A percentile compares a stretch with the other conserved stretches of the same genome.
Evolutionary conservation across 768 basidiomycete genomes (phyloP).

Genomic region (Suillus brevipes): DNA sequence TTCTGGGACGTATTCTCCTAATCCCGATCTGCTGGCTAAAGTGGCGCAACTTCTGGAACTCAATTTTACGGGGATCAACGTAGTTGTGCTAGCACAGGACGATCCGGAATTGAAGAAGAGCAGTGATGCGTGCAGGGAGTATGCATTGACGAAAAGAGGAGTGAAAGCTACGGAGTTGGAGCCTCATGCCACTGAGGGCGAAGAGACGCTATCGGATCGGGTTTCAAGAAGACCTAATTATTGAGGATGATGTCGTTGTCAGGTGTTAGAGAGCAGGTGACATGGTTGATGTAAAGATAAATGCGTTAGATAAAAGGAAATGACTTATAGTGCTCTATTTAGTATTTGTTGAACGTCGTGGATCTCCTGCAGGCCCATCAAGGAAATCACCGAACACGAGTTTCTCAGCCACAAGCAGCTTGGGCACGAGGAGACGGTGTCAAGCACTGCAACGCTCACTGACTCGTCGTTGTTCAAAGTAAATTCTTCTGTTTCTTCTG

Average conservation of each 20-base stretch:
- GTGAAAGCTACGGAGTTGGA: conserved; percentile 59
- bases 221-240: conserved; percentile 14
- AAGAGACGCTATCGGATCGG: conserved; percentile 48
- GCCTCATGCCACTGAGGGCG: conserved; percentile 57
- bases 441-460: conserved; percentile 12
- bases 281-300: conserved; percentile 13
- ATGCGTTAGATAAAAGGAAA: conserved; percentile 10
- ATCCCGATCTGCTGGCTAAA: conserved; percentile 57
- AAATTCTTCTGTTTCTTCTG: conserved; percentile 14
- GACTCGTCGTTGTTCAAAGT: background rate
- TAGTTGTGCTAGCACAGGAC: conserved; percentile 54
- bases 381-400: conserved; percentile 32
- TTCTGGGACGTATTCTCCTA: conserved; percentile 82
- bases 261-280: conserved; percentile 11
- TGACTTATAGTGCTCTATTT: conserved; percentile 14
- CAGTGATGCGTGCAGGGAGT: conserved; percentile 64
- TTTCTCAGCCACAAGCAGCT: conserved; percentile 34
- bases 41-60: conserved; percentile 64
- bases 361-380: conserved; percentile 15
- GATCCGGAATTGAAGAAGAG: conserved; percentile 59
- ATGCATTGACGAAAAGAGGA: conserved; percentile 62
- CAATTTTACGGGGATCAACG: conserved; percentile 68
- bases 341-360: conserved; percentile 5
- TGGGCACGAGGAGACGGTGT: conserved; percentile 30
- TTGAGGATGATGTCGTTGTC: conserved; percentile 8